Base-by-base conservation (phyloP, 2,329 filamentous ascomycete genomes). In the Aspergillus proliferans region DNA sequence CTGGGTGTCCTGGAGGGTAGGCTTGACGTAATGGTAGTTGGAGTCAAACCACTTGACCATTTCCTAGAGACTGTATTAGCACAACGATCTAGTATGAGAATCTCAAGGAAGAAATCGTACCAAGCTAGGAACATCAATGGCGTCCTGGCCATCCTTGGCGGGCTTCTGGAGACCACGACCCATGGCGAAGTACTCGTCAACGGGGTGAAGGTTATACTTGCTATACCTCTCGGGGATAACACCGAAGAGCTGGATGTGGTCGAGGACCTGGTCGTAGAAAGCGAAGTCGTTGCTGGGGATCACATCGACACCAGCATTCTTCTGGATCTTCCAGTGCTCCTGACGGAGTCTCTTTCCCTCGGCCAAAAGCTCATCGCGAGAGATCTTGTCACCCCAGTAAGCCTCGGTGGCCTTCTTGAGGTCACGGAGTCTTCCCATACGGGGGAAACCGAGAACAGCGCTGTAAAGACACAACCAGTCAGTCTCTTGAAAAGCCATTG, bases 31-130 rank as follows among this genome's bases (percentile, higher is more conserved):
- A 83, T 97, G 93, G 86, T 98, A 98, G 87, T 98, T 98, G 60
- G 90, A 95, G 82, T 98, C 93, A 72, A 98, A 98, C 93, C 93
- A 98, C 83, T 98, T 98, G 67, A 98, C 93, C 93, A 98, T 98
- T 83, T 98, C 93, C 78, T 80, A 52, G 48, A 47, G n/a, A 19
- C 9, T 1, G 7, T 19, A 19, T 40, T 18, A 40, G 38, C 38
- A 40, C 18, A 36, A 8, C n/a, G n/a, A 47, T 47, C 47, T 44
- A 42, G 14, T 42, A 19, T 10, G 6, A 9, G 12, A 30, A 36
- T 15, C 6, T 30, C 7, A 30, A 4, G 24, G 22, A 14, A 4
- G 34, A 24, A 51, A 53, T 70, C 76, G 65, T 73, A 81, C 79
- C 76, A 95, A 79, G 68, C 81, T 83, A 63, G 92, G 89, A 60